A percentile compares a stretch with the other conserved stretches of the same genome.
These are phyloP conservation scores for Diaporthe australafricana DNA, from an alignment of 2,329 filamentous ascomycete species.

Conservation along the genomic window DNA sequence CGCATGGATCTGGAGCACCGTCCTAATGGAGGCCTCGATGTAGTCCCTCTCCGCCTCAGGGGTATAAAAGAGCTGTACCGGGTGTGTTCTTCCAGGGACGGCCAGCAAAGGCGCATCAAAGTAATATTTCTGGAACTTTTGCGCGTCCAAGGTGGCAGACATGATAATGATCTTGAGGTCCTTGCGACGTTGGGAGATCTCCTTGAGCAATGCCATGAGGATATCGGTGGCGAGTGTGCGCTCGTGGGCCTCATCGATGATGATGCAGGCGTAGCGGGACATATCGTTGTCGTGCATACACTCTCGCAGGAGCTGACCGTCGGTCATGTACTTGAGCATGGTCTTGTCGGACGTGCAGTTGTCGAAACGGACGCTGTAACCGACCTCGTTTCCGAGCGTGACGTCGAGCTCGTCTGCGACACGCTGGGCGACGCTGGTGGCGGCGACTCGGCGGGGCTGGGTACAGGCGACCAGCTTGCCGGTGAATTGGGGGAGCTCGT, in stretches of 20 bases:
- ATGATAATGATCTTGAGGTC: slow-evolving; percentile 99
- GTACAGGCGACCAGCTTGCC: slow-evolving; percentile 96
- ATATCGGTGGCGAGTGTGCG: slow-evolving; percentile 97
- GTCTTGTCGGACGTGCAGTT: slow-evolving; percentile 91
- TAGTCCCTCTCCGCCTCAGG: slow-evolving; percentile 96
- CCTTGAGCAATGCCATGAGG: slow-evolving; percentile 95
- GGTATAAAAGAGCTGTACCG: slow-evolving; percentile 98
- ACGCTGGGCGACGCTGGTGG: slow-evolving; percentile 98
- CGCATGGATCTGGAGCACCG: slow-evolving; percentile 96
- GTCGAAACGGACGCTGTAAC: slow-evolving; percentile 99
- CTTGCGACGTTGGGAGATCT: slow-evolving; percentile 81
- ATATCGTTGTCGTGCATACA: slow-evolving; percentile 96
- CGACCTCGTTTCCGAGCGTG: slow-evolving; percentile 90
- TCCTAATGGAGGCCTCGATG: slow-evolving; percentile 93
- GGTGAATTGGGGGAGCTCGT: slow-evolving; percentile 89
- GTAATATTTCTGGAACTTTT: slow-evolving; percentile 99
- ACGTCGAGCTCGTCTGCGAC: slow-evolving; percentile 98
- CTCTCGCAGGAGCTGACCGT: slow-evolving; percentile 97
- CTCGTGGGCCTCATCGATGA: slow-evolving; percentile 98
- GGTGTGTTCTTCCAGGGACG: slow-evolving; percentile 93
- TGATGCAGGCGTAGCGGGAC: slow-evolving; percentile 94
- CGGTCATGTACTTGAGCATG: slow-evolving; percentile 99
- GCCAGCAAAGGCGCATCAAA: slow-evolving; percentile 92
- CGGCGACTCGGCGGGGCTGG: slow-evolving; percentile 95
- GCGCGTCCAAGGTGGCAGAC: slow-evolving; percentile 95